A percentile compares a stretch with the other conserved stretches of the same genome.
Evolutionary conservation across 2,329 filamentous ascomycete species (phyloP).

Genomic region (Botrytis deweyae): DNA sequence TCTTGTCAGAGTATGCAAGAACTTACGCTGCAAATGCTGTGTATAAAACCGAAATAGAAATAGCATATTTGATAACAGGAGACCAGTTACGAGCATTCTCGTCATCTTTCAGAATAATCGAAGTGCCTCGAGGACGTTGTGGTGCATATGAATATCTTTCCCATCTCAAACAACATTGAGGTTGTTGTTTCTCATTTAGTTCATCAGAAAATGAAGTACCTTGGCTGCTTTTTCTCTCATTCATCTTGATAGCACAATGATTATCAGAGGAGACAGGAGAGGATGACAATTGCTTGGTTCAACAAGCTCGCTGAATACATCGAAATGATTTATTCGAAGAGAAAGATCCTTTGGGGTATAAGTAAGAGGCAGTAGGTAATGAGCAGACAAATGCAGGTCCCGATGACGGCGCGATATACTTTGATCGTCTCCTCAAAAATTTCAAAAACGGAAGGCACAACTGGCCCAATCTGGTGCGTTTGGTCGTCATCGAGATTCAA

Average conservation of each 20-base stretch:
- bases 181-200: not conserved
- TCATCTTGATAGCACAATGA: not conserved
- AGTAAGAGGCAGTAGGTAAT: not conserved
- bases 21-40: conserved; percentile 18
- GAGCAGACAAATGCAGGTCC: not conserved
- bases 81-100: conserved; percentile 8
- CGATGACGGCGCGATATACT: not conserved
- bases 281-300: not conserved
- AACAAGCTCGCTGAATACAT: not conserved
- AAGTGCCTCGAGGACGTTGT: conserved; percentile 8
- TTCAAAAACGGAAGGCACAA: not conserved
- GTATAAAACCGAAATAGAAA: conserved; percentile 10
- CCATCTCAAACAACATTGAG: conserved; percentile 16
- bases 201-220: not conserved
- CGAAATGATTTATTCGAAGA: not conserved
- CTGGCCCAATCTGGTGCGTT: not conserved
- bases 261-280: not conserved
- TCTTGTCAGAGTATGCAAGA: no score
- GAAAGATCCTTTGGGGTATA: no score
- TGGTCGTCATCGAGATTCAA: not conserved
- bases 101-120: not conserved
- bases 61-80: not conserved
- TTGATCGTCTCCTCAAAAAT: not conserved
- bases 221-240: not conserved
- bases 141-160: conserved; percentile 12